Evolutionary conservation across 805 yeast species (phyloP).

Genomic region (Candida gorgasii): DNA sequence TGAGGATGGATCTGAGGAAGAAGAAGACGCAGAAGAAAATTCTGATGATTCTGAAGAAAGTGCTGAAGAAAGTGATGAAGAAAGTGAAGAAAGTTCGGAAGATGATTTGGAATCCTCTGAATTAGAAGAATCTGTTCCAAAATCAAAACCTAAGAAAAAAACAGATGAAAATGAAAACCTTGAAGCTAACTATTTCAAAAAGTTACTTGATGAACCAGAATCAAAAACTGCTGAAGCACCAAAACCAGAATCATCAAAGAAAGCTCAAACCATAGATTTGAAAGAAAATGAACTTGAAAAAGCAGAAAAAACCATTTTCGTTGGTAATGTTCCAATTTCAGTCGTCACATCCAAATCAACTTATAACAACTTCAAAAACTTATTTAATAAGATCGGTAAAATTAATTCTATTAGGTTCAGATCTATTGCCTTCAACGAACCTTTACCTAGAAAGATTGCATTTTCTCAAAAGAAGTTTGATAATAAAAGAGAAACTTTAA

Average conservation of each 20-base stretch:
- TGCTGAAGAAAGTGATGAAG: constrained; percentile 21
- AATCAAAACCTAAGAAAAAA: constrained; percentile 14
- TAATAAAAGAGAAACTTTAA: constrained; percentile 73
- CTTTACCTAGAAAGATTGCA: constrained; percentile 90
- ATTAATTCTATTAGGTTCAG: constrained; percentile 85
- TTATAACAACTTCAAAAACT: constrained; percentile 63
- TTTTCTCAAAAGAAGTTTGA: constrained; percentile 78
- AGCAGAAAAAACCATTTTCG: constrained; percentile 82
- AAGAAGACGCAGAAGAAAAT: constrained; percentile 19
- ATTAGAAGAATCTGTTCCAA: too few species aligned
- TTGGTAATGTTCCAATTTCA: constrained; percentile 75
- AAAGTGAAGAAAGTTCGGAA: constrained; percentile 27
- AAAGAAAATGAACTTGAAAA: constrained; percentile 74
- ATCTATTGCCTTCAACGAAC: constrained; percentile 85
- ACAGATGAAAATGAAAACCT: constrained; percentile 15
- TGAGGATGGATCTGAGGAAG: constrained; percentile 19
- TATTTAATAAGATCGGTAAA: constrained; percentile 54
- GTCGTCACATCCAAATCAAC: constrained; percentile 64
- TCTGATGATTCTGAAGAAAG: constrained; percentile 8
- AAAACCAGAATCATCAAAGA: constrained; percentile 14
- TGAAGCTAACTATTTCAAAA: constrained; percentile 16
- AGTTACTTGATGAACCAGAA: constrained; percentile 15
- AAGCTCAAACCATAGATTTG: constrained; percentile 56
- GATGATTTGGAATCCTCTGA: too few species aligned
- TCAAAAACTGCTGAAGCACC: constrained; percentile 24